Conservation (phyloP, 2,329 filamentous ascomycete genomes). For the Apiospora arundinis region DNA sequence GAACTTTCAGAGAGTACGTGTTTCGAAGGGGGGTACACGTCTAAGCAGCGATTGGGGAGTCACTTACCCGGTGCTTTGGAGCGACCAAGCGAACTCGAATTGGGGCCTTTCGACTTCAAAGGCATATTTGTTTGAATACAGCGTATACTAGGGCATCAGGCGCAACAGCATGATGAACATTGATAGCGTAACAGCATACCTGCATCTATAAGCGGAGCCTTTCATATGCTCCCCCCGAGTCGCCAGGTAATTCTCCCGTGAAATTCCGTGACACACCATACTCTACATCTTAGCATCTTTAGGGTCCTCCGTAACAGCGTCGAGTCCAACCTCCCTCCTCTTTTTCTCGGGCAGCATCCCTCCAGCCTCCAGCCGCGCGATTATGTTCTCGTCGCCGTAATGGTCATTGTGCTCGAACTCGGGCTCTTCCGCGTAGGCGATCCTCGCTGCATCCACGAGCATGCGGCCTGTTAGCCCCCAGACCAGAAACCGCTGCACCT, state of each 20-base stretch:
- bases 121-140: background rate
- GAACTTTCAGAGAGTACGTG: background rate
- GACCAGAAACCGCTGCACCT: constrained; percentile 73
- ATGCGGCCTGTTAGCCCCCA: constrained; percentile 96
- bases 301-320: constrained; percentile 42
- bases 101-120: background rate
- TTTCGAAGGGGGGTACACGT: too few species aligned
- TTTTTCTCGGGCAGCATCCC: constrained; percentile 55
- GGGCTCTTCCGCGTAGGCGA: constrained; percentile 83
- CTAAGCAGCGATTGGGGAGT: background rate
- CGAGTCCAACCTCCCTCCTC: constrained; percentile 40
- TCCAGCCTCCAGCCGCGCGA: constrained; percentile 51
- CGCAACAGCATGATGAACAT: too few species aligned
- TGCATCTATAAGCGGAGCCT: background rate
- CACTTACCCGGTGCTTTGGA: background rate
- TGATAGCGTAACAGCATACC: background rate
- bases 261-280: background rate
- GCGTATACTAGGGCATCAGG: background rate
- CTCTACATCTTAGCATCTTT: constrained; percentile 50
- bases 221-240: background rate
- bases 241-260: background rate
- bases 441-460: constrained; percentile 82
- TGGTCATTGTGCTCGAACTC: constrained; percentile 75
- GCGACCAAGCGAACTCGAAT: background rate
- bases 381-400: constrained; percentile 60